Conservation (phyloP, 306 rosid species). For the Pterocarpus santalinus region DNA sequence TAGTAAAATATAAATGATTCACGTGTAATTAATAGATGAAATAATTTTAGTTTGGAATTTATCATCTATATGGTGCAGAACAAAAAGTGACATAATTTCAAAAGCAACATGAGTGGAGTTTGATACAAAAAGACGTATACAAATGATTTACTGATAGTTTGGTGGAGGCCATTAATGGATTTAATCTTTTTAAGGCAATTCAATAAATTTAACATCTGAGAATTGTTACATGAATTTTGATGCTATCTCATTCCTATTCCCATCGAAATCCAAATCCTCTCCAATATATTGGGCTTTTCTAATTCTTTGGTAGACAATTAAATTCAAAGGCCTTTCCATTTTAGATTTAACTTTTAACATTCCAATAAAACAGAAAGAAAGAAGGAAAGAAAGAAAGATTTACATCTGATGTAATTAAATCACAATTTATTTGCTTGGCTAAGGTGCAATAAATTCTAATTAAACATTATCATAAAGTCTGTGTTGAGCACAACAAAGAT, state of each 20-base stretch:
- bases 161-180: constrained; percentile 35
- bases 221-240: constrained; percentile 22
- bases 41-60: not conserved
- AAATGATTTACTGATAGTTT: constrained; percentile 31
- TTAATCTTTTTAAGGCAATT: constrained; percentile 25
- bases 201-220: constrained; percentile 28
- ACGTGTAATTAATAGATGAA: no score
- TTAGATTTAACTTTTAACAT: no score
- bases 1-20: no score
- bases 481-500: not conserved
- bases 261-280: no score
- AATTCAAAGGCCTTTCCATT: no score
- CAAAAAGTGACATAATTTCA: not conserved
- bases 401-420: not conserved
- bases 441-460: constrained; percentile 31
- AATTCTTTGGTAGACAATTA: no score
- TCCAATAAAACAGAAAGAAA: no score
- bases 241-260: not conserved
- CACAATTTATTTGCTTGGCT: not conserved
- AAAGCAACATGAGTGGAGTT: not conserved
- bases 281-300: no score
- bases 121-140: constrained; percentile 2
- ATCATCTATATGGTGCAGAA: not conserved
- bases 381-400: no score
- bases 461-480: constrained; percentile 24